Base-by-base conservation (phyloP, 352 stramenopile species). In the Sclerospora graminicola region DNA sequence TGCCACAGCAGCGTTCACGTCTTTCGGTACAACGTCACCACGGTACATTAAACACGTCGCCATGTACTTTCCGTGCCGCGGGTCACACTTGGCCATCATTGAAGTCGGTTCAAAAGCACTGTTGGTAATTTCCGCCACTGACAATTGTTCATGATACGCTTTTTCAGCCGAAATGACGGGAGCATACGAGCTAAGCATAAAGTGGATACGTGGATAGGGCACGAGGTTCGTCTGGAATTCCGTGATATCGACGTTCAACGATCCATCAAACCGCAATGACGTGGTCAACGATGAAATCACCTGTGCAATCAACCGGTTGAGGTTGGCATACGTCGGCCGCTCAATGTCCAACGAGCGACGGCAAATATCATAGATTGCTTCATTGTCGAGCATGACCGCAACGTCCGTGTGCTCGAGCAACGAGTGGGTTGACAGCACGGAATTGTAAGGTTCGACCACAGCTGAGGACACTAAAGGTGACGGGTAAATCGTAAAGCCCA, bases 31-130 rank as follows among this genome's bases (percentile, higher is more conserved):
- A 34, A 97, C 79, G 47, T 97, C 88, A 65, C 95, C 93, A 53
- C 95, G 88, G 88, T 97, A 98, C 93, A 98, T 97, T 48, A 98
- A 64, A 60, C 89, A 98, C 55, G 93, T 95, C 15, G 95, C 94
- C 94, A 99, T 98, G 90, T 98, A 99, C 73, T 98, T 98, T 64
- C 95, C 95, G 65, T 98, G 94, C 52, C 94, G 84, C 69, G 96
- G 96, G 68, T 99, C 96, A 41, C 95, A 99, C 82, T 99, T 99
- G 68, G 94, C 95, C 89, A 98, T 98, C 93, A 98, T 98, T 36
- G 73, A 84, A 20, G 68, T 74, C 5, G 90, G 89, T 63, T 98
- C 93, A 58, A 98, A 98, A 34, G 93, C 88, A 14, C 77, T 85
- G 69, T 96, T 97, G 55, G 94, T 98, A 56, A 98, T 97, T 63